Evolutionary conservation across 306 rosid genomes (phyloP), one percentile per base, ranked within the genome.

Genomic region (Acacia crassicarpa): DNA sequence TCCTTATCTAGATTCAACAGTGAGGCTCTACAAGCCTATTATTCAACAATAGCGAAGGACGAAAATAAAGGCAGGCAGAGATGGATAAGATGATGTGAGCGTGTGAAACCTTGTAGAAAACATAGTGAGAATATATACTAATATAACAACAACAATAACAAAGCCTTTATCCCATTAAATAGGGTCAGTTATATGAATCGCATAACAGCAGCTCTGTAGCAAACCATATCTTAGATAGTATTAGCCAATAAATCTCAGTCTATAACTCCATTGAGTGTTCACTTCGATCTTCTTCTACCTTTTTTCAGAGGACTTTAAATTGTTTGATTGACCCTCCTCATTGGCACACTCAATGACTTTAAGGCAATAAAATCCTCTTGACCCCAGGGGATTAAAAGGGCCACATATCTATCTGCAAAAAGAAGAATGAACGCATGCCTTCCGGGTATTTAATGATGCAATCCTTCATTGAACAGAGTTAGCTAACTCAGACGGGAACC

Each of bases 11-110:
- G 54, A 62, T 71, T 84, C 27, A 44, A 25, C 54, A 61, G 72
- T 46, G 84, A 86, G 84, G 25, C 78, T 80, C 77, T 19, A 58
- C 44, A 17, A 10, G 25, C 68, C 71, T 79, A 76, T 72, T 33
- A 72, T 45, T 77, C 48, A 77, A 38, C 32, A 38, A 30, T 38
- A 43, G 53, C 32, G 48, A 61, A 80, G 74, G 81, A 78, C 35
- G 75, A 80, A 83, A 51, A 49, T 15, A 61, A 63, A 83, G 59
- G n/a, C 40, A 54, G 65, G 27, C 45, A 30, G 54, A 43, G 48
- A 40, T 72, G 46, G 73, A 56, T 30, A 56, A 78, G 74, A 68
- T n/a, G 68, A 19, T 4, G 62, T 48, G 16, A 32, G 15, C 40
- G 19, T n/a, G 54, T 14, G 58, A 5, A 6, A 30, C 40, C 48